Evolutionary conservation across 2,329 filamentous ascomycete species (phyloP).

Genomic region (Rasamsonia emersonii): DNA sequence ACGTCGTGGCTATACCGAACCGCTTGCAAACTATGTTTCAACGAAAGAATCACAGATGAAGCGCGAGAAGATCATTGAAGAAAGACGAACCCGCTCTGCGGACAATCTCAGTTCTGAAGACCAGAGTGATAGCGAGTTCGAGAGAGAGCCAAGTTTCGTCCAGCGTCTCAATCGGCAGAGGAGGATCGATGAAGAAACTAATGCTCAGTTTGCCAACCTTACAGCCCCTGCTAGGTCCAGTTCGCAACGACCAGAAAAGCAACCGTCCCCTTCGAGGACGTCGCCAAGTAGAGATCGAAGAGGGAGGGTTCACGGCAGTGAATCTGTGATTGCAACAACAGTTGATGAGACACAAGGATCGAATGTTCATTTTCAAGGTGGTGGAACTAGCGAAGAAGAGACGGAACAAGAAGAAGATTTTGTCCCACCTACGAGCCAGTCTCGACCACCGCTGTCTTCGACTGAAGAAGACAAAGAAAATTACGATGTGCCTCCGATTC

Average conservation of each 20-base stretch:
- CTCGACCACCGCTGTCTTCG: slow-evolving; percentile 20
- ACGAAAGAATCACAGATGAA: slow-evolving; percentile 39
- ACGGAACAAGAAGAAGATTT: slow-evolving; percentile 39
- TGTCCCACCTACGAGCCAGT: slow-evolving; percentile 17
- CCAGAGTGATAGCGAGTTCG: slow-evolving; percentile 35
- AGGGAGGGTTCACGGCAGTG: slow-evolving; percentile 6
- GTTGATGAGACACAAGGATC: slow-evolving; percentile 15
- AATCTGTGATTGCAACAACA: slow-evolving; percentile 6
- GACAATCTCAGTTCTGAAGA: slow-evolving; percentile 25
- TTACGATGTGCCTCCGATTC: slow-evolving; percentile 20
- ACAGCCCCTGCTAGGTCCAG: slow-evolving; percentile 22
- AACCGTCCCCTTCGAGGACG: slow-evolving; percentile 2
- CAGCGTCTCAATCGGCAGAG: slow-evolving; percentile 25
- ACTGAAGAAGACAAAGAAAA: slow-evolving; percentile 43
- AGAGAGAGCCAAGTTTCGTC: slow-evolving; percentile 33
- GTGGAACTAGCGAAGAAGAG: slow-evolving; percentile 33
- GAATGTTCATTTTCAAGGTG: slow-evolving; percentile 13
- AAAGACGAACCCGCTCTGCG: slow-evolving; percentile 26
- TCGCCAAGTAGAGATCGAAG: slow-evolving; percentile 5
- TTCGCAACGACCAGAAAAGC: slow-evolving; percentile 7
- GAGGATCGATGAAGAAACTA: slow-evolving; percentile 25
- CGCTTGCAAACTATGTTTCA: slow-evolving; percentile 35
- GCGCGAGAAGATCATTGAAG: slow-evolving; percentile 25
- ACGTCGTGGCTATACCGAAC: slow-evolving; percentile 31
- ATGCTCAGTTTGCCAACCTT: slow-evolving; percentile 26